Conservation (phyloP, 495 filamentous ascomycete genomes). For the Neurospora africana region DNA sequence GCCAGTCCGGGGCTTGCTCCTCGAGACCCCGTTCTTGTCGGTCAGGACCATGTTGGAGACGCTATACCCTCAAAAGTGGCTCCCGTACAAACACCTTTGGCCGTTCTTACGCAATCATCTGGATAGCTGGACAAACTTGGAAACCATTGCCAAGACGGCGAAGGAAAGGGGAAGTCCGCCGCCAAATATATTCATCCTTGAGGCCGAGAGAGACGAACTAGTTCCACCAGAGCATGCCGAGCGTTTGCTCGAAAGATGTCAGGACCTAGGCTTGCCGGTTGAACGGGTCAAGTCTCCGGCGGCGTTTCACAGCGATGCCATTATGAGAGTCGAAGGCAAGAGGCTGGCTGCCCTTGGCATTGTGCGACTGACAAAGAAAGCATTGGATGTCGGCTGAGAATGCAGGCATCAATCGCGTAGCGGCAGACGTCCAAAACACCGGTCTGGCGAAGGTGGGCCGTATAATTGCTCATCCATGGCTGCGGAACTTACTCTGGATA, state of each 20-base stretch:
- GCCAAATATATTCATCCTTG: slow-evolving; percentile 45
- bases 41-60: slow-evolving; percentile 62
- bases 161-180: slow-evolving; percentile 5
- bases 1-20: slow-evolving; percentile 40
- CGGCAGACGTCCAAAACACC: not conserved
- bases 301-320: slow-evolving; percentile 37
- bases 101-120: slow-evolving; percentile 38
- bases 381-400: slow-evolving; percentile 5
- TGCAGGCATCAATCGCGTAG: not conserved
- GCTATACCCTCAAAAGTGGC: slow-evolving; percentile 73
- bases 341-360: slow-evolving; percentile 27
- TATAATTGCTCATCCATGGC: not conserved
- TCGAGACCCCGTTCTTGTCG: slow-evolving; percentile 70
- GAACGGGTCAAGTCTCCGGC: slow-evolving; percentile 25
- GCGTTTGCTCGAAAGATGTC: slow-evolving; percentile 34
- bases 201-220: slow-evolving; percentile 57
- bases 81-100: slow-evolving; percentile 53
- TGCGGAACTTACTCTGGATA: not conserved
- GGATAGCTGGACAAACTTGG: slow-evolving; percentile 35
- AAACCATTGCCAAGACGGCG: slow-evolving; percentile 19
- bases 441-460: not conserved
- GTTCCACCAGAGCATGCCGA: slow-evolving; percentile 49
- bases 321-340: slow-evolving; percentile 33
- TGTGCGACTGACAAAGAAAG: slow-evolving; percentile 10
- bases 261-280: slow-evolving; percentile 29